Conservation (phyloP, 83 land plant species). For the Picea abies region DNA sequence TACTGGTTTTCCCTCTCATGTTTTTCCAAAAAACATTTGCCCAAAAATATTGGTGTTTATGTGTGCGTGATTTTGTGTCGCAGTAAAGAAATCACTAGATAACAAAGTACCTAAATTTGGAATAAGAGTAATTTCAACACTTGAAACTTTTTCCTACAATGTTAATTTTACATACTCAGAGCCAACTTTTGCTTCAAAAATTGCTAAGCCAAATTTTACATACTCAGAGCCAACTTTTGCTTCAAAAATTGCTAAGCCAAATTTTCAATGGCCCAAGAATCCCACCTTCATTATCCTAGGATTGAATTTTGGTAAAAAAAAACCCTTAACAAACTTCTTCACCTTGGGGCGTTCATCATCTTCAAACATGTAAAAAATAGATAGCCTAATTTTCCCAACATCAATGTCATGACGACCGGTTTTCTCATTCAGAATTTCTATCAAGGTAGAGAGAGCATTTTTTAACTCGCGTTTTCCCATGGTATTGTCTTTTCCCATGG, state of each 20-base stretch:
- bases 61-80: too few species aligned
- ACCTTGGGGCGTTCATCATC: conserved; percentile 96
- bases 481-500: conserved; percentile 9
- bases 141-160: conserved; percentile 43
- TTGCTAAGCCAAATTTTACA: conserved; percentile 74
- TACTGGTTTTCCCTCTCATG: too few species aligned
- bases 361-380: conserved; percentile 86
- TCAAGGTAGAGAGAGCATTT: conserved; percentile 71
- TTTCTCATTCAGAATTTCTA: conserved; percentile 87
- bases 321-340: conserved; percentile 92
- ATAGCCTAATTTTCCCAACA: conserved; percentile 85
- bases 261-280: conserved; percentile 65
- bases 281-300: conserved; percentile 40
- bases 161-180: conserved; percentile 68
- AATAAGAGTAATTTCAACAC: background rate
- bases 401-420: conserved; percentile 87
- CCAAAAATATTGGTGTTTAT: too few species aligned
- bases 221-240: conserved; percentile 71
- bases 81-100: too few species aligned
- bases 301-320: conserved; percentile 53
- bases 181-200: conserved; percentile 78
- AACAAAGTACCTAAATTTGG: too few species aligned
- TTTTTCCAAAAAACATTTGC: too few species aligned
- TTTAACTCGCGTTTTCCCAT: conserved; percentile 21
- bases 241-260: conserved; percentile 84